phyloP scores from a whole-genome alignment of 345 rosid genomes.

The Eucalyptus globulus region DNA sequence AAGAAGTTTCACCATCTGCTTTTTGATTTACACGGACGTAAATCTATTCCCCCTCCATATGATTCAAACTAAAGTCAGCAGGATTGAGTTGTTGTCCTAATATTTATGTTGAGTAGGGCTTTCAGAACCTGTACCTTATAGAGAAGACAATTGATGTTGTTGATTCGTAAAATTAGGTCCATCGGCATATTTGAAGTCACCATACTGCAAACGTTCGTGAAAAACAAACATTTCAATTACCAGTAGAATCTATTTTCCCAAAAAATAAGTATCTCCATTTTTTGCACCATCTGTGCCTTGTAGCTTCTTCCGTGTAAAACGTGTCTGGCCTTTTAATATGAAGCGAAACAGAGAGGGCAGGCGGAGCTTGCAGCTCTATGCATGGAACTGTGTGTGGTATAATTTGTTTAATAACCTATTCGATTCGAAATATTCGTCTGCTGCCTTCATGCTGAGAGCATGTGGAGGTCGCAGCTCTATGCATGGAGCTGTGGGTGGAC shows the following conservation, averaged over 20 bases:
- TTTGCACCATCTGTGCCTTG: slow-evolving; percentile 23
- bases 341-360: not conserved
- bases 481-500: not conserved
- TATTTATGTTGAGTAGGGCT: not conserved
- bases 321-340: too few relatives aligned
- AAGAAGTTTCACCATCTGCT: not conserved
- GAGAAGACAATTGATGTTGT: slow-evolving; percentile 53
- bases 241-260: too few relatives aligned
- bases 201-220: slow-evolving; percentile 24
- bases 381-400: too few relatives aligned
- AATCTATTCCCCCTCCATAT: not conserved
- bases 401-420: too few relatives aligned
- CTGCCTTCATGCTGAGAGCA: not conserved
- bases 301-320: slow-evolving; percentile 80
- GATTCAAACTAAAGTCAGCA: not conserved
- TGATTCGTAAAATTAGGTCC: slow-evolving; percentile 53
- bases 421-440: too few relatives aligned
- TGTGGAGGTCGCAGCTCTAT: not conserved
- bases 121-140: slow-evolving; percentile 43
- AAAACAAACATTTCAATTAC: not conserved
- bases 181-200: slow-evolving; percentile 36
- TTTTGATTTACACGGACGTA: not conserved
- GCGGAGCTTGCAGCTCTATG: not conserved
- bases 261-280: not conserved
- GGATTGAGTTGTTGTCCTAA: not conserved